A percentile compares a stretch with the other conserved stretches of the same genome.
Evolutionary conservation across 1,139 yeast genomes (phyloP).

Genomic region (Hansenula lynferdii): DNA sequence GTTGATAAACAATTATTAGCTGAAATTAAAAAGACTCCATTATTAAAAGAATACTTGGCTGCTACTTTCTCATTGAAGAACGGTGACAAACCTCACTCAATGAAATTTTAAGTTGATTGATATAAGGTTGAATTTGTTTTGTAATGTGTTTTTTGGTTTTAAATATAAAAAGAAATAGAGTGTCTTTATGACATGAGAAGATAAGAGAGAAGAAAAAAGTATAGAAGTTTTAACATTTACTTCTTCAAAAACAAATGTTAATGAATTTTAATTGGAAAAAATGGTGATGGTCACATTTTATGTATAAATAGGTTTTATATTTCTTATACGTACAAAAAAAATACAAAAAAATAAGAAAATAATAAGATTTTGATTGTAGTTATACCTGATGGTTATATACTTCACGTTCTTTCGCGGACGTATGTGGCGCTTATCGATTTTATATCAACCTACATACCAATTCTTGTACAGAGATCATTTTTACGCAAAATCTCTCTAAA

Average conservation of each 20-base stretch:
- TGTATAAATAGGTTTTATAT: conserved; percentile 6
- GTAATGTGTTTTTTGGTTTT: neutral
- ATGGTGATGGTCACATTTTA: conserved; percentile 6
- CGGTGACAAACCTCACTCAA: conserved; percentile 93
- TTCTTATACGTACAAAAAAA: conserved; percentile 3
- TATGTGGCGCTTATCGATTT: no score
- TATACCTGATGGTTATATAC: neutral
- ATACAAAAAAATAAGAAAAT: conserved; percentile 4
- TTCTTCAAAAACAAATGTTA: neutral
- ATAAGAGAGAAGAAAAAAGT: no score
- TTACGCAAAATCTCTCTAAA: no score
- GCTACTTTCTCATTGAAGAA: conserved; percentile 87
- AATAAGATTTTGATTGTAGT: neutral
- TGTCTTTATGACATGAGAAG: neutral
- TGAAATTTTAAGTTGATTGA: conserved; percentile 87
- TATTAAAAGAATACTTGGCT: conserved; percentile 88
- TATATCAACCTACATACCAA: no score
- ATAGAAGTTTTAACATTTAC: conserved; percentile 3
- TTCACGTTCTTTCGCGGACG: neutral
- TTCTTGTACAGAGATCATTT: no score
- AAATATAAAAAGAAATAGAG: neutral
- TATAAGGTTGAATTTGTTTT: no score
- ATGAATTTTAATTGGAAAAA: conserved; percentile 3
- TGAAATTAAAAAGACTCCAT: conserved; percentile 89
- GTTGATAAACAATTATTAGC: conserved; percentile 83